Conservation (phyloP, 352 stramenopile species). For the Globisporangium lucens region DNA sequence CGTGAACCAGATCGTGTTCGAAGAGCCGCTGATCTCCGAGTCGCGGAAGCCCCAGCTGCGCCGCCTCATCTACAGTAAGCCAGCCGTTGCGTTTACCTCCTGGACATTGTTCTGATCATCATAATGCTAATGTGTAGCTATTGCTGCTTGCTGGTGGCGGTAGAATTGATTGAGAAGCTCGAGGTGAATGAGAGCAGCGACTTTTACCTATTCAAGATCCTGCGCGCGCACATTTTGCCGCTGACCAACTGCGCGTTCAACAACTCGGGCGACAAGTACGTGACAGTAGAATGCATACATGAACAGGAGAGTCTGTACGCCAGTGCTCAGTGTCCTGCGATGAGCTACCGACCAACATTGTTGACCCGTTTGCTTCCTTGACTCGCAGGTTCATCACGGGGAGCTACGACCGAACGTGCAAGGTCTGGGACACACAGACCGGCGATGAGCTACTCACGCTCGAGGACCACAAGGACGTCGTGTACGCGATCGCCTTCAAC, state of each 20-base stretch:
- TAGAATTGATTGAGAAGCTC: slow-evolving; percentile 94
- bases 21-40: slow-evolving; percentile 92
- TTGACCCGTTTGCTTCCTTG: not conserved
- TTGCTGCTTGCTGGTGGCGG: not conserved
- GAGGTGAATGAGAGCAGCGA: slow-evolving; percentile 93
- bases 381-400: slow-evolving; percentile 91
- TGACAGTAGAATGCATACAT: not conserved
- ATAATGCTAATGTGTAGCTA: not conserved
- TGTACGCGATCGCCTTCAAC: slow-evolving; percentile 97
- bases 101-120: not conserved
- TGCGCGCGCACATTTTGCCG: slow-evolving; percentile 93
- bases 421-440: slow-evolving; percentile 94
- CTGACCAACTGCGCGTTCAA: slow-evolving; percentile 97
- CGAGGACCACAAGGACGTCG: slow-evolving; percentile 95
- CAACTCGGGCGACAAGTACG: slow-evolving; percentile 93
- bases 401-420: slow-evolving; percentile 94
- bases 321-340: not conserved
- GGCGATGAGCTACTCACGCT: slow-evolving; percentile 93
- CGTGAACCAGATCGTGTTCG: slow-evolving; percentile 95
- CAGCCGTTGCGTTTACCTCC: not conserved
- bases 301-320: too few species aligned
- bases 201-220: slow-evolving; percentile 97
- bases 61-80: slow-evolving; percentile 90
- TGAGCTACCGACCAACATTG: not conserved
- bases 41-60: slow-evolving; percentile 93